phyloP scores from a whole-genome alignment of 129 eudicot species.

The Solidago caesia region DNA sequence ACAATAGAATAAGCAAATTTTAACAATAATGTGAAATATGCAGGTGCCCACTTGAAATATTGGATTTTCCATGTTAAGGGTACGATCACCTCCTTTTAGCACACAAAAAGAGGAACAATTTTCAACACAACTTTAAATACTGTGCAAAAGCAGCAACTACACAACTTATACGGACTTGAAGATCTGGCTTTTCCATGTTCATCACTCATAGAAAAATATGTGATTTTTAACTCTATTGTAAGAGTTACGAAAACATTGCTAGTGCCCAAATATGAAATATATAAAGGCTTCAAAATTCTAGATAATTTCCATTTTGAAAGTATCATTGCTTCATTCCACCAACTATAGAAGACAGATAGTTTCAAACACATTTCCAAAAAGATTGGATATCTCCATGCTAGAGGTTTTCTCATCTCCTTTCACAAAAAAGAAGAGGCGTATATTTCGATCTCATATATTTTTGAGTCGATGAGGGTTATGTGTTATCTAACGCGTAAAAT shows the following conservation, averaged over 20 bases:
- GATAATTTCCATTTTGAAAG: too few relatives aligned
- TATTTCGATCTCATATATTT: neutral
- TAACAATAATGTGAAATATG: too few relatives aligned
- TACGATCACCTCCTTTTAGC: neutral
- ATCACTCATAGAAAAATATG: neutral
- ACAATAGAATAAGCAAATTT: neutral
- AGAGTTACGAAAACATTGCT: too few relatives aligned
- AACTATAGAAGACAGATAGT: too few relatives aligned
- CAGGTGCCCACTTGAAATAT: neutral
- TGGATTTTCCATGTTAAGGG: neutral
- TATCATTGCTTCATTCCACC: too few relatives aligned
- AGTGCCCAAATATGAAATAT: too few relatives aligned
- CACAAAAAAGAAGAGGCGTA: neutral
- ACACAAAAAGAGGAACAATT: too few relatives aligned
- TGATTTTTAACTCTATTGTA: neutral
- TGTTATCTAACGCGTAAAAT: neutral
- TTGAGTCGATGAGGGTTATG: neutral
- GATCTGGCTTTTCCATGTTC: constrained; percentile 11
- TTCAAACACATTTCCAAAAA: neutral
- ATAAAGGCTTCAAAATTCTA: too few relatives aligned
- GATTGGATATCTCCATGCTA: neutral
- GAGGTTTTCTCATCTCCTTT: neutral
- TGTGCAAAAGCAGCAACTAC: constrained; percentile 10
- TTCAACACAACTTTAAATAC: constrained; percentile 6
- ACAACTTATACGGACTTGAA: neutral